phyloP scores from a whole-genome alignment of 192 early-diverging fungal genomes.

The Pilobolus umbonatus region DNA sequence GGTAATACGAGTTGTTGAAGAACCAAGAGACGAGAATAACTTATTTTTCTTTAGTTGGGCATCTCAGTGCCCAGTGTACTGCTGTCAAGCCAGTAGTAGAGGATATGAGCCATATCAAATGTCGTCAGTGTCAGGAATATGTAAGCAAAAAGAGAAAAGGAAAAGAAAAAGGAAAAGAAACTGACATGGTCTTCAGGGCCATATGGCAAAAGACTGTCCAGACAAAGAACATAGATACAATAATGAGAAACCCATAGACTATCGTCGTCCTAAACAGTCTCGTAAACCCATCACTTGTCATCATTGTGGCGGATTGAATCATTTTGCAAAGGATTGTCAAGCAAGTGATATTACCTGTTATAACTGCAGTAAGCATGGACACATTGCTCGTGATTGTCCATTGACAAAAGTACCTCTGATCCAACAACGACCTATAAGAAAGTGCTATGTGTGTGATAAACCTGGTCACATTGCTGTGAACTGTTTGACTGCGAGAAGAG shows the following conservation, averaged over 20 bases:
- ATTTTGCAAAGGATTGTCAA: slow-evolving; percentile 50
- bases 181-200: slow-evolving; percentile 32
- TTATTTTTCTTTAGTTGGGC: slow-evolving; percentile 35
- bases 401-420: too few species aligned
- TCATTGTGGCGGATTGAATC: slow-evolving; percentile 49
- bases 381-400: slow-evolving; percentile 33
- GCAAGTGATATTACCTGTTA: slow-evolving; percentile 52
- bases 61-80: slow-evolving; percentile 50
- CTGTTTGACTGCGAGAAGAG: neutral
- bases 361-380: slow-evolving; percentile 49
- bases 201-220: slow-evolving; percentile 47
- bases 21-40: neutral
- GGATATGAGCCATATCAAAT: slow-evolving; percentile 24
- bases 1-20: slow-evolving; percentile 25
- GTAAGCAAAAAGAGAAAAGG: slow-evolving; percentile 31
- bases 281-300: slow-evolving; percentile 40
- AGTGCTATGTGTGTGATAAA: slow-evolving; percentile 48
- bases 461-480: slow-evolving; percentile 43
- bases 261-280: neutral
- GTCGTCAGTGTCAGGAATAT: slow-evolving; percentile 46
- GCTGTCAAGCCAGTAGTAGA: slow-evolving; percentile 18
- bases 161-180: neutral
- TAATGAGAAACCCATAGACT: neutral
- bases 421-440: slow-evolving; percentile 35
- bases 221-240: neutral